These are phyloP conservation scores for Nothophaeocryptopus gaeumannii DNA, from an alignment of 2,329 filamentous ascomycete species.

Conservation along the genomic window DNA sequence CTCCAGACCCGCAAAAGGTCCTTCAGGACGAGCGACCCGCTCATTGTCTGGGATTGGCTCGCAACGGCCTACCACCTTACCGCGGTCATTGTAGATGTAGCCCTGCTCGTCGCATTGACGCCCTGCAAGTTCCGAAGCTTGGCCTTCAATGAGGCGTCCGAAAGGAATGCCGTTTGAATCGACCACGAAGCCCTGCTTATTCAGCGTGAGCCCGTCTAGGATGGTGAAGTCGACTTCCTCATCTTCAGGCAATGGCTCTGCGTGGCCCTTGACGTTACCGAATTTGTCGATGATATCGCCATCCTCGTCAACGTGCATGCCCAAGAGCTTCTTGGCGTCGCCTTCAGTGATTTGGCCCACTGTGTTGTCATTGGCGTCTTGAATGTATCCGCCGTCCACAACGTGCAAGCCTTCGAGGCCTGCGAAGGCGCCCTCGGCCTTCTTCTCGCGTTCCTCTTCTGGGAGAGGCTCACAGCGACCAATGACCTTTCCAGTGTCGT, in stretches of 20 bases:
- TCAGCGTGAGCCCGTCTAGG: constrained; percentile 53
- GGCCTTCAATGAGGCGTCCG: constrained; percentile 56
- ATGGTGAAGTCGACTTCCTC: constrained; percentile 50
- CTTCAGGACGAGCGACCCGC: constrained; percentile 57
- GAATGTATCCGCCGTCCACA: constrained; percentile 65
- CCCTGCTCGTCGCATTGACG: constrained; percentile 56
- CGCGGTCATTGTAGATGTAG: constrained; percentile 55
- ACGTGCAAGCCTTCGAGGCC: constrained; percentile 64
- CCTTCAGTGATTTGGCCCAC: constrained; percentile 57
- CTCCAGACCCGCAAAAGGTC: constrained; percentile 65
- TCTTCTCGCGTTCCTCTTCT: constrained; percentile 54
- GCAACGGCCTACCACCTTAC: constrained; percentile 56
- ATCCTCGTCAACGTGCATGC: constrained; percentile 60
- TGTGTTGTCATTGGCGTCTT: constrained; percentile 75
- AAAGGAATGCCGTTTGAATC: constrained; percentile 53
- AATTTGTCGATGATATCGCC: constrained; percentile 62
- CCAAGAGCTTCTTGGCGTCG: constrained; percentile 58
- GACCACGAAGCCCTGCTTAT: constrained; percentile 60
- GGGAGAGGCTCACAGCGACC: constrained; percentile 60
- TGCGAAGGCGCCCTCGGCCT: constrained; percentile 64
- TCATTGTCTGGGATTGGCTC: constrained; percentile 58
- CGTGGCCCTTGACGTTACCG: constrained; percentile 60
- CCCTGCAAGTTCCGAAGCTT: constrained; percentile 55
- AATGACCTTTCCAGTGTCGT: constrained; percentile 55
- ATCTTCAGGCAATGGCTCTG: constrained; percentile 53